A percentile compares a stretch with the other conserved stretches of the same genome.
These are phyloP conservation scores for Coemansia guatemalensis DNA, from an alignment of 192 early-diverging fungal genomes.

Conservation along the genomic window DNA sequence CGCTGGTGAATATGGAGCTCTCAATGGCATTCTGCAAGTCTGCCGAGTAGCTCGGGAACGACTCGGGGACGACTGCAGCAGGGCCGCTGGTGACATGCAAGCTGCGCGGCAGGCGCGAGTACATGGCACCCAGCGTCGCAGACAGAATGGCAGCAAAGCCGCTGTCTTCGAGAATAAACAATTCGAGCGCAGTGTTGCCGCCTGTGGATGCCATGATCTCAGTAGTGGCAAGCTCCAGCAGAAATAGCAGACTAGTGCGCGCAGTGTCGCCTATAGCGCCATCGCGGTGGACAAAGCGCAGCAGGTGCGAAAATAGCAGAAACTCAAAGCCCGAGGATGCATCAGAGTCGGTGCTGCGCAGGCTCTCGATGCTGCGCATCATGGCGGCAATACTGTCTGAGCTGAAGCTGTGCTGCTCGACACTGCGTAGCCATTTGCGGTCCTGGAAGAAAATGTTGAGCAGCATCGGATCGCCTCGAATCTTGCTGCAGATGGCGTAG, in stretches of 20 bases:
- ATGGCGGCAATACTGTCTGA: conserved; percentile 37
- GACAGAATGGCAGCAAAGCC: conserved; percentile 82
- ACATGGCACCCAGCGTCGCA: conserved; percentile 84
- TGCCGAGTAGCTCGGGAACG: conserved; percentile 51
- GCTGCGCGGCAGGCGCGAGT: conserved; percentile 84
- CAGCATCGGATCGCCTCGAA: conserved; percentile 50
- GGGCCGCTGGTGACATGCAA: conserved; percentile 56
- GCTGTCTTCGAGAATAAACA: conserved; percentile 75
- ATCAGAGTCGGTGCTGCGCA: conserved; percentile 20
- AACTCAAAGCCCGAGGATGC: conserved; percentile 65
- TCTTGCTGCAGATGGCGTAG: conserved; percentile 53
- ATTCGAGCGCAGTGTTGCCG: conserved; percentile 64
- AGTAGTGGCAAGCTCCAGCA: conserved; percentile 76
- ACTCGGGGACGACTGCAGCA: conserved; percentile 43
- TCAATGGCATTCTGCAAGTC: conserved; percentile 50
- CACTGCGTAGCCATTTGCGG: conserved; percentile 43
- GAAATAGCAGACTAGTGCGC: conserved; percentile 77
- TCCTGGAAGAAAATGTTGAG: conserved; percentile 55
- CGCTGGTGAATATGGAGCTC: conserved; percentile 61
- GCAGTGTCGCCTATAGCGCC: conserved; percentile 84
- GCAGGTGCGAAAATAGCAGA: conserved; percentile 83
- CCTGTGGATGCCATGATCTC: conserved; percentile 54
- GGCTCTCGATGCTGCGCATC: conserved; percentile 55
- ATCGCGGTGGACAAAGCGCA: conserved; percentile 87
- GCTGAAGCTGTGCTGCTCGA: conserved; percentile 44